These are phyloP conservation scores for Sphagnum fallax DNA, from an alignment of 228 moss, liverwort and hornwort species.

Conservation along the genomic window DNA sequence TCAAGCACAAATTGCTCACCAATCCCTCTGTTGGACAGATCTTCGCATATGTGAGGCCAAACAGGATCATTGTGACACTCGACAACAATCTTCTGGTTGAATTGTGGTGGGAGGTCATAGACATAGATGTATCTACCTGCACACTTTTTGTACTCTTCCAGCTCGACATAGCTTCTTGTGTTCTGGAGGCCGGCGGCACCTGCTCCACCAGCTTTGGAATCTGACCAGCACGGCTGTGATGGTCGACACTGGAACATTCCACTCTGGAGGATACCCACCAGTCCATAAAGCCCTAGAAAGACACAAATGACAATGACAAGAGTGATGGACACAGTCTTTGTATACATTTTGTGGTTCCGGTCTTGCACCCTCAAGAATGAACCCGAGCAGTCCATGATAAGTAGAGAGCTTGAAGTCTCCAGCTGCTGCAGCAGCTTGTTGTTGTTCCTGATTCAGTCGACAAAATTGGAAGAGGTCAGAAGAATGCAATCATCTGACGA, in stretches of 20 bases:
- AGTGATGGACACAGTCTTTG: slow-evolving; percentile 2
- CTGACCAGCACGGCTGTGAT: too few relatives aligned
- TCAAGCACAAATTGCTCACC: slow-evolving; percentile 3
- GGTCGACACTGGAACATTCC: too few relatives aligned
- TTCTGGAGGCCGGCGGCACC: background rate
- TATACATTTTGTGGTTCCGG: background rate
- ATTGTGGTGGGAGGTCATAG: slow-evolving; percentile 10
- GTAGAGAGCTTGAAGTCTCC: too few relatives aligned
- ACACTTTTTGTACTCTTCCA: background rate
- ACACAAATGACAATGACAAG: slow-evolving; percentile 3
- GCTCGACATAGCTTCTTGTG: background rate
- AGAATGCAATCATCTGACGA: too few relatives aligned
- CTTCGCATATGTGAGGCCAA: slow-evolving; percentile 8
- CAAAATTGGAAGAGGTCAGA: too few relatives aligned
- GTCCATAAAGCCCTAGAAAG: slow-evolving; percentile 1
- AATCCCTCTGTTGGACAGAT: slow-evolving; percentile 2
- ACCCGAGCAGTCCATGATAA: too few relatives aligned
- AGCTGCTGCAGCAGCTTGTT: too few relatives aligned
- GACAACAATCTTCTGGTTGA: slow-evolving; percentile 2
- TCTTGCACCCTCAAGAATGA: too few relatives aligned
- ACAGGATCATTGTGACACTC: background rate
- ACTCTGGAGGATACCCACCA: background rate
- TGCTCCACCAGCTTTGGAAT: background rate
- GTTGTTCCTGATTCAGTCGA: too few relatives aligned
- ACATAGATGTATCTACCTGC: slow-evolving; percentile 11